Conservation (phyloP, 331 rosid species). For the Quercus lobata region DNA sequence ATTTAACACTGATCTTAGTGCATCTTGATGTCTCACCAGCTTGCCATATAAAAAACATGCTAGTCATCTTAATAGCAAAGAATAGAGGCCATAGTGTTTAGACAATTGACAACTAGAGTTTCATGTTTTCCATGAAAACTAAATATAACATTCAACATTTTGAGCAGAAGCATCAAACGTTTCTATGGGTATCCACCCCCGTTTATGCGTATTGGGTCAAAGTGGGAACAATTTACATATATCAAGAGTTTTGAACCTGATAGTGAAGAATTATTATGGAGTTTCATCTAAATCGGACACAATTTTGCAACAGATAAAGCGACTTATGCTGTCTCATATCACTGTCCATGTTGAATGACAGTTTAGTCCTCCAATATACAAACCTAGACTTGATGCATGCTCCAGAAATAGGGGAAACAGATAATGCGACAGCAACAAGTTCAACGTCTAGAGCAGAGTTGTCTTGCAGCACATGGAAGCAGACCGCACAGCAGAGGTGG, state of each 20-base stretch:
- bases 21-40: not conserved
- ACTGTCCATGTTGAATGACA: not conserved
- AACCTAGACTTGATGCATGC: not conserved
- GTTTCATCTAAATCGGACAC: not conserved
- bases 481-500: conserved; percentile 8
- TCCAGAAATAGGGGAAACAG: not conserved
- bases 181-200: not conserved
- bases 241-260: not conserved
- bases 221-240: not conserved
- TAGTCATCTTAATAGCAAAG: not conserved
- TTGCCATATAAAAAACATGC: not conserved
- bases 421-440: not conserved
- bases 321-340: not conserved
- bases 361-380: conserved; percentile 10
- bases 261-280: not conserved
- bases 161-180: not conserved
- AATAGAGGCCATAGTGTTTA: not conserved
- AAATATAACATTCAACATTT: not conserved
- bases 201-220: not conserved
- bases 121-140: not conserved
- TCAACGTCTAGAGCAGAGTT: not conserved
- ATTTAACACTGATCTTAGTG: too few species aligned
- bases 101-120: not conserved
- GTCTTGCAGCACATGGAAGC: conserved; percentile 11
- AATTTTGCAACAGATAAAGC: conserved; percentile 7